Conservation (phyloP, 768 basidiomycete genomes). For the Panellus pusillus region DNA sequence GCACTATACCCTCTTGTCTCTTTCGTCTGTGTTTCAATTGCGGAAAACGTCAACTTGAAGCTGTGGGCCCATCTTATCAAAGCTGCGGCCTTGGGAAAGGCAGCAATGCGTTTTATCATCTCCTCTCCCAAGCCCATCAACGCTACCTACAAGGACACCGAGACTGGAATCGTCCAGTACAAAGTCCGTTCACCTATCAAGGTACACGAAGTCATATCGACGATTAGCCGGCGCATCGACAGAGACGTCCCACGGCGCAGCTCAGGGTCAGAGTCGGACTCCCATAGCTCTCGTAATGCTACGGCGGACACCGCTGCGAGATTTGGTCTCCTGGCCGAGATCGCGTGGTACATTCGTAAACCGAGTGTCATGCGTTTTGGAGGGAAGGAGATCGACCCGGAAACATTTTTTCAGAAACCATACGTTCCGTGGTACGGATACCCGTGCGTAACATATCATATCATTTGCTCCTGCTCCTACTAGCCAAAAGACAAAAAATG, state of each 20-base stretch:
- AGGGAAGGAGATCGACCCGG: constrained; percentile 5
- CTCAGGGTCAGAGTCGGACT: not conserved
- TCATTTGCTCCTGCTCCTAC: not conserved
- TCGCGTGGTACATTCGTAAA: constrained; percentile 4
- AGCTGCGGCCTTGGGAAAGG: too few species aligned
- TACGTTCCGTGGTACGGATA: not conserved
- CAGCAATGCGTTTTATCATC: constrained; percentile 7
- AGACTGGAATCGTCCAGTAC: constrained; percentile 5
- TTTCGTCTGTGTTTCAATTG: too few species aligned
- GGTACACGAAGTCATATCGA: constrained; percentile 10
- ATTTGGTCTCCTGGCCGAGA: constrained; percentile 7
- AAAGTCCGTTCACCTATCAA: constrained; percentile 11
- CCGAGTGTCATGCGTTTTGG: constrained; percentile 7
- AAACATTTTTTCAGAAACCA: constrained; percentile 8
- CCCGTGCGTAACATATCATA: not conserved
- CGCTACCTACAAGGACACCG: constrained; percentile 8
- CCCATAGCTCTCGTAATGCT: not conserved
- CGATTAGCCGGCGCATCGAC: constrained; percentile 12
- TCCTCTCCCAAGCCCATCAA: constrained; percentile 12
- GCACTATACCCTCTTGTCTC: too few species aligned
- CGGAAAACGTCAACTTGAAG: too few species aligned
- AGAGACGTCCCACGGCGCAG: constrained; percentile 13
- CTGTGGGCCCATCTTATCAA: too few species aligned
- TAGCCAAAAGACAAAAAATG: too few species aligned
- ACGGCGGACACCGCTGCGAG: not conserved